Evolutionary conservation across 169 alveolate genomes (phyloP).

Genomic region (Blepharisma undulans): DNA sequence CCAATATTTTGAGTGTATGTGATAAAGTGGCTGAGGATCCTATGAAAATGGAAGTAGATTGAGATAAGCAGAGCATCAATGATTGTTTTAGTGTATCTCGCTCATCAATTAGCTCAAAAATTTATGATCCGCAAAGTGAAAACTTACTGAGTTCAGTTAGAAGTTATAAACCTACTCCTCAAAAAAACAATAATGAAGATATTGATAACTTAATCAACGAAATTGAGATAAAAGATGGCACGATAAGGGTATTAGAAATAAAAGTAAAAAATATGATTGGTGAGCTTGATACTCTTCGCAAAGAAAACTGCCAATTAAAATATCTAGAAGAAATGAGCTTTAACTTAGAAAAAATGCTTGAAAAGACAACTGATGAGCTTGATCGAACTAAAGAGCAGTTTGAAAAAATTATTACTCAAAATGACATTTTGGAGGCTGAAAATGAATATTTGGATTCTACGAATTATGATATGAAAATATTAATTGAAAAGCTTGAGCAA

Average conservation of each 20-base stretch:
- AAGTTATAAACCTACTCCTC: background rate
- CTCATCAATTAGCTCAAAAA: background rate
- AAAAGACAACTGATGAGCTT: background rate
- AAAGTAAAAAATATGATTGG: background rate
- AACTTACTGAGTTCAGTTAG: background rate
- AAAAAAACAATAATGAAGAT: background rate
- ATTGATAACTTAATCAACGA: background rate
- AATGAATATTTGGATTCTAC: background rate
- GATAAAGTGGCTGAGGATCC: background rate
- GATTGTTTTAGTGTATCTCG: background rate
- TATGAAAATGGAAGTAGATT: background rate
- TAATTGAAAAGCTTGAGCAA: background rate
- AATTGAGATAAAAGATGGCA: background rate
- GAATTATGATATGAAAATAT: background rate
- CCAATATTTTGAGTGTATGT: background rate
- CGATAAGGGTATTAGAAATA: background rate
- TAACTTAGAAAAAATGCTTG: background rate
- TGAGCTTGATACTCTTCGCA: background rate
- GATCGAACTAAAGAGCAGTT: background rate
- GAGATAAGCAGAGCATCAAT: background rate
- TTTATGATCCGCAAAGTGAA: background rate
- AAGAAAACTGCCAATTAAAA: background rate
- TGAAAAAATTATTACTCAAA: background rate
- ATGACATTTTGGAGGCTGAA: background rate
- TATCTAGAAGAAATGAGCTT: background rate